A percentile compares a stretch with the other conserved stretches of the same genome.
Evolutionary conservation across 2,329 filamentous ascomycete genomes (phyloP).

Genomic region (Nothopassalora personata): DNA sequence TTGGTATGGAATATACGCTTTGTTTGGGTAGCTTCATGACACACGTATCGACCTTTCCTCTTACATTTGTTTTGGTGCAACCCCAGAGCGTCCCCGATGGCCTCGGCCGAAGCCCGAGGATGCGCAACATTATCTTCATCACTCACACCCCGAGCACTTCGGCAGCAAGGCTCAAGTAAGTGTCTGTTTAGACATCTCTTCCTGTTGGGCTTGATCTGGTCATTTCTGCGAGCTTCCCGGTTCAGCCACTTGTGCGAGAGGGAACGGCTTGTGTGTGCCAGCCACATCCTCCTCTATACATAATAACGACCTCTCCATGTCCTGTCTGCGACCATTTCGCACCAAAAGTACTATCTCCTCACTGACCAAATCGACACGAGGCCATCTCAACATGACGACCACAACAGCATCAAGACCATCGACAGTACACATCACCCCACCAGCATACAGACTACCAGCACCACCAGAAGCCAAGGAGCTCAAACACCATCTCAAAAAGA

Average conservation of each 20-base stretch:
- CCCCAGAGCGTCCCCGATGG: too few species aligned
- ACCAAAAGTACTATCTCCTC: background rate
- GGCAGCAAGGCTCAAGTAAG: background rate
- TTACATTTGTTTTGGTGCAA: too few species aligned
- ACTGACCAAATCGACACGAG: background rate
- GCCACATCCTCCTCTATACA: too few species aligned
- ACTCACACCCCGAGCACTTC: background rate
- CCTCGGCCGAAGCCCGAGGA: background rate
- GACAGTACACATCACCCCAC: slow-evolving; percentile 35
- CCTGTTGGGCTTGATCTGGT: background rate
- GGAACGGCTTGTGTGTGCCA: background rate
- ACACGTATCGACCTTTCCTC: too few species aligned
- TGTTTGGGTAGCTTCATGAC: too few species aligned
- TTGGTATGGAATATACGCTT: too few species aligned
- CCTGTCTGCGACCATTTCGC: background rate
- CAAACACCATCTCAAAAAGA: slow-evolving; percentile 49
- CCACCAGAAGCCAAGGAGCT: slow-evolving; percentile 44
- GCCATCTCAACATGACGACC: background rate
- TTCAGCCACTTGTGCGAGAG: background rate
- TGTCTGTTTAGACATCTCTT: too few species aligned
- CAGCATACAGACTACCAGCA: slow-evolving; percentile 33
- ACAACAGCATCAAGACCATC: background rate
- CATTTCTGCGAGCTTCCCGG: background rate
- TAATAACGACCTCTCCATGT: background rate
- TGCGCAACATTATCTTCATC: background rate